Evolutionary conservation across 2,329 filamentous ascomycete species (phyloP), one percentile per base, ranked within the genome.

Genomic region (Aspergillus chevalieri): DNA sequence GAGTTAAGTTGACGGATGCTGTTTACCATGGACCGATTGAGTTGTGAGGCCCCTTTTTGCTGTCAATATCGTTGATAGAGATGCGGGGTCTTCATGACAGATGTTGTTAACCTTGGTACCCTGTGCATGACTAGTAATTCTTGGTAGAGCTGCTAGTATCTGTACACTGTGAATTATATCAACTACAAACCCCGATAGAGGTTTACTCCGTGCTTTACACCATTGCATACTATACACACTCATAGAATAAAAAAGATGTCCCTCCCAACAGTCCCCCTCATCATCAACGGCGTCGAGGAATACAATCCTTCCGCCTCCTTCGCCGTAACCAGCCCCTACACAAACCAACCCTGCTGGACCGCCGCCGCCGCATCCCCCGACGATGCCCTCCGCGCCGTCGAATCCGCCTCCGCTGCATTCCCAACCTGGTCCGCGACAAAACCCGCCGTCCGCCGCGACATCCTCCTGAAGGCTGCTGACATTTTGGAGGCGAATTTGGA

Each of bases 391-490:
- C 61, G 65, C 39, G 82, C 82, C 28, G 66, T 78, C 24, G 65
- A 73, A 17, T 81, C 84, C 9, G 86, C 86, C 1, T 71, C 80
- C 8, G 71, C 74, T 2, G 86, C 87, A 1, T 84, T 87, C 65
- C 78, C 78, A 43, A 66, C 77, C 47, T 93, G 87, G 88, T 77
- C 78, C 17, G 77, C 75, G 49, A 79, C 80, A 2, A 81, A 81
- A 30, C 80, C 83, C 1, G 62, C 72, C n/a, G 59, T 74, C 15
- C 82, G 85, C 26, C 82, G 86, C 15, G 79, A 85, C 53, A 82
- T 92, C 58, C 77, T 93, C 45, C 74, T 88, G 54, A 83, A 81
- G 63, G 84, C 86, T 0, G 83, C 85, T 8, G 80, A 83, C 7
- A 69, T 90, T 62, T 69, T 47, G 2, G 65, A 68, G 33, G 52